These are phyloP conservation scores for Hirschioporus abietinus DNA, from an alignment of 768 basidiomycete species.

Conservation along the genomic window DNA sequence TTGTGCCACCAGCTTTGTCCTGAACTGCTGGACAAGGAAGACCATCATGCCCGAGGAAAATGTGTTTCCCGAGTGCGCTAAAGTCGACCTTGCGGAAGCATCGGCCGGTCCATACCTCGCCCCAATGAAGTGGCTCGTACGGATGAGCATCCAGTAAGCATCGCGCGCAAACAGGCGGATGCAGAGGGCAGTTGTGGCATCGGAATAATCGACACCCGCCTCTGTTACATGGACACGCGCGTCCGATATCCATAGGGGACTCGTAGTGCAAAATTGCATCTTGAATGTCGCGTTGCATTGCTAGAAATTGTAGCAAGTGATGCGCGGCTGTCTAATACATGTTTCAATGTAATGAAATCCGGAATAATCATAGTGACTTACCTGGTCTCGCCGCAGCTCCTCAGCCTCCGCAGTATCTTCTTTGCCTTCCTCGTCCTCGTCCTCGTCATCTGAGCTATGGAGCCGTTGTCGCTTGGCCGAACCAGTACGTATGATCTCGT, in stretches of 20 bases:
- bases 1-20: not conserved
- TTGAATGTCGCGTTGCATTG: not conserved
- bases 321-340: not conserved
- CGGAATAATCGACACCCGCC: not conserved
- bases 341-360: too few relatives aligned
- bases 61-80: not conserved
- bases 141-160: constrained; percentile 1
- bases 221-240: not conserved
- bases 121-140: not conserved
- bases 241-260: not conserved
- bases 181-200: not conserved
- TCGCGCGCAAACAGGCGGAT: not conserved
- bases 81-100: not conserved
- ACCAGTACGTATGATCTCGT: not conserved
- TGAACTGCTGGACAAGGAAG: not conserved
- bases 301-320: not conserved
- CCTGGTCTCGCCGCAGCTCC: not conserved
- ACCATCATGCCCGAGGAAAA: not conserved
- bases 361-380: not conserved
- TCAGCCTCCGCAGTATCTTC: not conserved
- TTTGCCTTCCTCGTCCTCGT: not conserved
- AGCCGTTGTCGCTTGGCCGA: not conserved
- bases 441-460: not conserved
- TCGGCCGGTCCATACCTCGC: not conserved
- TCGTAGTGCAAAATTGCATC: not conserved